Evolutionary conservation across 2,329 filamentous ascomycete species (phyloP).

Genomic region (Epichloe sp.): DNA sequence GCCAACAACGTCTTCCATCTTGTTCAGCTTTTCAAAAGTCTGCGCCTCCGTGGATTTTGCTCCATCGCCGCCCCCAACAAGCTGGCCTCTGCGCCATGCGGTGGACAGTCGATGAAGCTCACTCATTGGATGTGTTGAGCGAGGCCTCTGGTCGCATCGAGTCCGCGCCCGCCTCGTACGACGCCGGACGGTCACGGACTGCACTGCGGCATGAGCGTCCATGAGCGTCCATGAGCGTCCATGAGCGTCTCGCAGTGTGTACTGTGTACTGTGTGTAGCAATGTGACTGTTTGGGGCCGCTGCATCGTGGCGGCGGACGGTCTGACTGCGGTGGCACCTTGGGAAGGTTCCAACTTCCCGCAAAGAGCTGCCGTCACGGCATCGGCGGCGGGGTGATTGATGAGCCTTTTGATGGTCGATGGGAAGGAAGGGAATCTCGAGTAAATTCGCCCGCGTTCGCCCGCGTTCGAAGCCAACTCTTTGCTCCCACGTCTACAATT

Average conservation of each 20-base stretch:
- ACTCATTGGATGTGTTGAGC: background rate
- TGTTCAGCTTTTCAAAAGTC: background rate
- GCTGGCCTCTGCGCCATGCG: background rate
- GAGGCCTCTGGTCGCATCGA: background rate
- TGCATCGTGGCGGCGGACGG: background rate
- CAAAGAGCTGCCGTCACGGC: no score
- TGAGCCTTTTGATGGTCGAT: no score
- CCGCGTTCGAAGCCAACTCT: no score
- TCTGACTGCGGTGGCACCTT: no score
- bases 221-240: background rate
- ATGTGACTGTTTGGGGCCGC: background rate
- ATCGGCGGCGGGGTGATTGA: no score
- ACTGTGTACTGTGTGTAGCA: no score
- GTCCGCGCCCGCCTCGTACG: background rate
- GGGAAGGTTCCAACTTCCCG: no score
- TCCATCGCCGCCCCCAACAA: background rate
- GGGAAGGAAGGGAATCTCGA: no score
- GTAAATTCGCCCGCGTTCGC: no score
- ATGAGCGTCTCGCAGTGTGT: background rate
- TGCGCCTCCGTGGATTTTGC: no score
- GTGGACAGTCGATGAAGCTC: background rate
- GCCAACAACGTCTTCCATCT: background rate
- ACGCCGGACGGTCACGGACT: no score
- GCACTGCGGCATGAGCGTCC: background rate
- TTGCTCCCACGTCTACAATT: no score